Evolutionary conservation across 2,329 filamentous ascomycete genomes (phyloP), one percentile per base, ranked within the genome.

Genomic region (Aspergillus costaricaensis): DNA sequence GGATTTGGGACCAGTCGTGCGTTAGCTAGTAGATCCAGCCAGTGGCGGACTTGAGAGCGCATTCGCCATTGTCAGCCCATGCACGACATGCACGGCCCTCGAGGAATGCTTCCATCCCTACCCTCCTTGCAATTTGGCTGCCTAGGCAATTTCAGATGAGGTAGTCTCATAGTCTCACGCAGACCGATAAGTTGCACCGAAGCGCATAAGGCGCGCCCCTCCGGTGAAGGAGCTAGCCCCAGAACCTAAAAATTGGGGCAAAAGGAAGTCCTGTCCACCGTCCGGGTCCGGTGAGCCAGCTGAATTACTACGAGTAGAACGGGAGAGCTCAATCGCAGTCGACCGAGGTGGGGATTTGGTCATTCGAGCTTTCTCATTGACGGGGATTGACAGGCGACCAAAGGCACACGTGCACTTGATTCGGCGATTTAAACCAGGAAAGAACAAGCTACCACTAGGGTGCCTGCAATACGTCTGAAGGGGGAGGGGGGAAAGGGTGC

Each of bases 31-130:
- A 17, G 21, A 30, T 49, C 4, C 47, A 30, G 14, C 27, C 47
- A 30, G 47, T 50, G 47, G 25, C 47, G 47, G 47, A 17, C 25
- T 10, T 50, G 47, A n/a, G 14, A 2, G 25, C 30, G n/a, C 23
- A 50, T 17, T 14, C 10, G 47, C 47, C 47, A 50, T 49, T 49
- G 47, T 32, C 27, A 50, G 47, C 47, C 47, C 47, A 50, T 50
- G 47, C 47, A 50, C 47, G 27, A 50, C 47, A 50, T 50, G 47
- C 47, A 50, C 47, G 47, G 47, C 6, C 47, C 47, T 50, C 47
- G 47, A 5, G 23, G 25, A 17, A n/a, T 19, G 47, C 25, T 19
- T 17, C 47, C 25, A 30, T 27, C 23, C 25, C 25, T 17, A 27
- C 15, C 23, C 21, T 15, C 25, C 47, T 50, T 30, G 25, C 47